Evolutionary conservation across 2,329 filamentous ascomycete genomes (phyloP), one percentile per base, ranked within the genome.

Genomic region (Parasarocladium wereldwijsianum): DNA sequence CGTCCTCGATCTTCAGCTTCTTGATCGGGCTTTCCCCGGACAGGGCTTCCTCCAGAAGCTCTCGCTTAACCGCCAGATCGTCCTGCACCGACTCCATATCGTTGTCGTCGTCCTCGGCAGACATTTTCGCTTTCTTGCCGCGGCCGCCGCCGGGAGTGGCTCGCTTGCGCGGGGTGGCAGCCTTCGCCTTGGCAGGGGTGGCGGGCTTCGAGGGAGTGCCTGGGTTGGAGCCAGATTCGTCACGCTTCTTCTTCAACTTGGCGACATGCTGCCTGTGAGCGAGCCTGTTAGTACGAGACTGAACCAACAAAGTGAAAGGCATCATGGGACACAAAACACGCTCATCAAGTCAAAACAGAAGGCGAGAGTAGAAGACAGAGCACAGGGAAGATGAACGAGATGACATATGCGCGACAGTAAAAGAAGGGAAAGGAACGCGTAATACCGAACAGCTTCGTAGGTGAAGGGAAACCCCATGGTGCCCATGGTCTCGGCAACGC

Each of bases 251-350:
- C 35, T 54, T 54, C 4, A 63, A 49, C 38, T 62, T 63, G 37
- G 59, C 55, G 6, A 64, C 50, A 19, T 64, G 60, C 40, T 63
- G 60, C 26, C 60, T 63, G 28, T 31, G 31, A 24, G 4, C 32
- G 17, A 20, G 14, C 3, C n/a, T 22, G 34, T 46, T 38, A 44
- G 36, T 25, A 35, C 24, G 8, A 14, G 9, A 13, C n/a, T 24
- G 10, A 13, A 8, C 18, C 14, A 3, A 17, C 3, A 20, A 16
- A 20, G 14, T 6, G 15, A 10, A 26, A 21, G n/a, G n/a, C n/a
- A n/a, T n/a, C n/a, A n/a, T n/a, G n/a, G n/a, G n/a, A n/a, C n/a
- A n/a, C n/a, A n/a, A n/a, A n/a, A n/a, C n/a, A n/a, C n/a, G n/a
- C n/a, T n/a, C n/a, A n/a, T 11, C 16, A 16, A 21, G 15, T n/a